Evolutionary conservation across 768 basidiomycete genomes (phyloP).

Genomic region (Trametes meyenii): DNA sequence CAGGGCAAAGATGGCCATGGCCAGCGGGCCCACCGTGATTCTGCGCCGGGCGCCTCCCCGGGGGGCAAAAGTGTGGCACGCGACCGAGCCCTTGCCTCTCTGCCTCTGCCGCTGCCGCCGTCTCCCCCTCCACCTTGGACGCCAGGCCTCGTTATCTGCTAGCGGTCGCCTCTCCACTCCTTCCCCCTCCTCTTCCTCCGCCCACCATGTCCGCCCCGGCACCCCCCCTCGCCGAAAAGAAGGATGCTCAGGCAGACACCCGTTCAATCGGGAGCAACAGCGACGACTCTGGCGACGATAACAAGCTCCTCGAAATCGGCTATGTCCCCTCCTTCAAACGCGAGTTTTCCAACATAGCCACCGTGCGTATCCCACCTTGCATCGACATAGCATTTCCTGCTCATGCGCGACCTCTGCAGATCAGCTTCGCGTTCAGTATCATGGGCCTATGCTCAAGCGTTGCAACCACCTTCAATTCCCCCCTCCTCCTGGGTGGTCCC

Average conservation of each 20-base stretch:
- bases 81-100: conserved; percentile 3
- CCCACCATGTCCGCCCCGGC: conserved; percentile 20
- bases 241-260: conserved; percentile 18
- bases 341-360: conserved; percentile 84
- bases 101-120: neutral
- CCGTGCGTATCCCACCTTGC: conserved; percentile 44
- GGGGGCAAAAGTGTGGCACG: conserved; percentile 17
- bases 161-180: conserved; percentile 8
- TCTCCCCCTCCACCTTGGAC: neutral
- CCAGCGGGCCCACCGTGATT: neutral
- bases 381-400: neutral
- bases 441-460: conserved; percentile 82
- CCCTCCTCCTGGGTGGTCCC: conserved; percentile 68
- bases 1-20: neutral
- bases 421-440: conserved; percentile 78
- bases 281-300: conserved; percentile 54
- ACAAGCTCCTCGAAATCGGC: conserved; percentile 64
- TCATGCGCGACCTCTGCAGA: conserved; percentile 41
- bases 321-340: conserved; percentile 82
- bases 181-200: conserved; percentile 13
- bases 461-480: conserved; percentile 79
- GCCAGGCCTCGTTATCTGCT: conserved; percentile 21
- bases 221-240: conserved; percentile 13
- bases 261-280: conserved; percentile 33
- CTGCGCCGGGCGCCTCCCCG: conserved; percentile 1